Evolutionary conservation across 208 protist genomes (phyloP).

Genomic region (Trypanosoma conorhini): DNA sequence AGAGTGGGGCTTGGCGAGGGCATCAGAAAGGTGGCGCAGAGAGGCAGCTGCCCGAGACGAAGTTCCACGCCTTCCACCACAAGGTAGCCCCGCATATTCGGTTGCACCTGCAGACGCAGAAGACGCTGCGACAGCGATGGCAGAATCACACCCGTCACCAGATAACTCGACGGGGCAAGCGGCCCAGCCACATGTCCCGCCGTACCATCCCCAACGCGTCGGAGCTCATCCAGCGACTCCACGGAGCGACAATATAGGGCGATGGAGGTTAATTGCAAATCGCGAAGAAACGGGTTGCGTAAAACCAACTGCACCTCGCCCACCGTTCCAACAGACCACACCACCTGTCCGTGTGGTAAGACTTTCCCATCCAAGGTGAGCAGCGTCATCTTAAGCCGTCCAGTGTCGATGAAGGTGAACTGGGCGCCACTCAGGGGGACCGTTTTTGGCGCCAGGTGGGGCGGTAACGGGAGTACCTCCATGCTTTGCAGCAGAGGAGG

Average conservation of each 20-base stretch:
- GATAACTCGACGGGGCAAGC: constrained; percentile 63
- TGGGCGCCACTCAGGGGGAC: constrained; percentile 74
- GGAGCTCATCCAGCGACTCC: constrained; percentile 11
- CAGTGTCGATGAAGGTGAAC: constrained; percentile 91
- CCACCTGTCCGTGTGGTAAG: constrained; percentile 57
- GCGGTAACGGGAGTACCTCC: constrained; percentile 72
- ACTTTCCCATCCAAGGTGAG: constrained; percentile 79
- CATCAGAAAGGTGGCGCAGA: constrained; percentile 33
- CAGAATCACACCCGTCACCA: constrained; percentile 55
- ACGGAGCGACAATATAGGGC: constrained; percentile 51
- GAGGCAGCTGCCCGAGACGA: constrained; percentile 31
- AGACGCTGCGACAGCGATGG: constrained; percentile 40
- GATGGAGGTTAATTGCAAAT: constrained; percentile 50
- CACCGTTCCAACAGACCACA: constrained; percentile 85
- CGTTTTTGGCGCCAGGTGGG: constrained; percentile 79
- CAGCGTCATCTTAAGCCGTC: constrained; percentile 79
- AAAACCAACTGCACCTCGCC: constrained; percentile 71
- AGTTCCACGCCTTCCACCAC: constrained; percentile 68
- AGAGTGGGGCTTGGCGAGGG: constrained; percentile 43
- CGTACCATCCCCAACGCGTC: background rate
- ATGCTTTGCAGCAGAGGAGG: constrained; percentile 65
- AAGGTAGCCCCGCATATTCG: constrained; percentile 58
- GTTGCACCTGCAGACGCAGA: constrained; percentile 70
- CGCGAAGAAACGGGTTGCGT: constrained; percentile 62
- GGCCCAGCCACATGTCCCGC: constrained; percentile 18